phyloP scores from a whole-genome alignment of 495 filamentous ascomycete genomes.

The Xylaria sp. region DNA sequence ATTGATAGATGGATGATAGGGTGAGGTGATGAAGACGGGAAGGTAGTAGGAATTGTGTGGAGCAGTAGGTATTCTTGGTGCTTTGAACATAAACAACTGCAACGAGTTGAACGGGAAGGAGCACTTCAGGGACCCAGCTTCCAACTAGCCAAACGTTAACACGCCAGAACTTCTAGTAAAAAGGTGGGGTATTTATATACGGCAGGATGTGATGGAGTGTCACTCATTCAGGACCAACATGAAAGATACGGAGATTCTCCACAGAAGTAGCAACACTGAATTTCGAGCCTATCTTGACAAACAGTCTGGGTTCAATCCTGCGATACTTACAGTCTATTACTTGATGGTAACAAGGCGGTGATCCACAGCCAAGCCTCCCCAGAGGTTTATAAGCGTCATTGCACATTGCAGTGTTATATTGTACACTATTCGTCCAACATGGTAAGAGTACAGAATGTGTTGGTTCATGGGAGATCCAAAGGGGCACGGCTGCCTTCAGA shows the following conservation, averaged over 20 bases:
- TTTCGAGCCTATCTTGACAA: neutral
- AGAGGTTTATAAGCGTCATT: neutral
- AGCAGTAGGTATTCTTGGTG: neutral
- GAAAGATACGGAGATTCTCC: neutral
- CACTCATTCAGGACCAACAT: neutral
- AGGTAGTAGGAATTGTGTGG: neutral
- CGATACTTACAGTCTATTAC: neutral
- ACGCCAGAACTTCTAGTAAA: neutral
- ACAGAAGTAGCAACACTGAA: neutral
- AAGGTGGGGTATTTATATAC: neutral
- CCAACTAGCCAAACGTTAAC: neutral
- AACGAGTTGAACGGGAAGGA: conserved; percentile 9
- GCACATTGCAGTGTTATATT: conserved; percentile 13
- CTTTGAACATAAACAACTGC: neutral
- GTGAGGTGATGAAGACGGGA: neutral
- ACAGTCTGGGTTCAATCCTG: neutral
- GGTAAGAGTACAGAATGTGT: neutral
- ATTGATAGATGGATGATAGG: neutral
- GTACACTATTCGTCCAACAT: conserved; percentile 16
- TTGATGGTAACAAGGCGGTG: neutral
- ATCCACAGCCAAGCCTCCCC: neutral
- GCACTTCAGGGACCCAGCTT: neutral
- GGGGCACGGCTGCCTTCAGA: conserved; percentile 32
- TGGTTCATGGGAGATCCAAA: conserved; percentile 32
- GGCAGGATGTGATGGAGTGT: neutral